These are phyloP conservation scores for Saccharomyces jurei DNA, from an alignment of 805 yeast genomes.

Conservation along the genomic window DNA sequence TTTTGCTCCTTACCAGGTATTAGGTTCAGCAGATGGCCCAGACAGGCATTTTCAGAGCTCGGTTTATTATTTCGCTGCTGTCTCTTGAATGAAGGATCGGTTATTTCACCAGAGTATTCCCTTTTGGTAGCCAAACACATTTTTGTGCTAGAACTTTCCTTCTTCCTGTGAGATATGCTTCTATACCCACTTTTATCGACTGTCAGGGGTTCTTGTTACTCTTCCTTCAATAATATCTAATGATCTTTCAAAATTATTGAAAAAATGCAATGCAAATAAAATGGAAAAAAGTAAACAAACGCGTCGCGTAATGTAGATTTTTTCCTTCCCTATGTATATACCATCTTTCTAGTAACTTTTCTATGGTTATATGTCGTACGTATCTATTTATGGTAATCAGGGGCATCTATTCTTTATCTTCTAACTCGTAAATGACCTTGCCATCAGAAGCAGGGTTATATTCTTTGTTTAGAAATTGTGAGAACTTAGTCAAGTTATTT, in stretches of 20 bases:
- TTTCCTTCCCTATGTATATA: background rate
- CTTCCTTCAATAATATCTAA: background rate
- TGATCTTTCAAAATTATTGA: background rate
- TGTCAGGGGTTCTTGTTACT: background rate
- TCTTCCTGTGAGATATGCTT: background rate
- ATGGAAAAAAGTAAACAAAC: background rate
- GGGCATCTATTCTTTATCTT: conserved; percentile 19
- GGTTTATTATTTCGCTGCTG: conserved; percentile 10
- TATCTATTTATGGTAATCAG: background rate
- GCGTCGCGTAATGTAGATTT: background rate
- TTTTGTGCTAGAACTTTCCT: background rate
- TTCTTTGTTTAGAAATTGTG: conserved; percentile 70
- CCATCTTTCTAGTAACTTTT: background rate
- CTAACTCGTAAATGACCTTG: conserved; percentile 31
- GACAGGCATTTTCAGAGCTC: background rate
- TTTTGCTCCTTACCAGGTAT: conserved; percentile 30
- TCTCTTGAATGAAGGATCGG: conserved; percentile 9
- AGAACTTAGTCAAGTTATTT: conserved; percentile 74
- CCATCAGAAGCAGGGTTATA: conserved; percentile 59
- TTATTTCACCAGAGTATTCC: conserved; percentile 10
- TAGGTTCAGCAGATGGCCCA: conserved; percentile 23
- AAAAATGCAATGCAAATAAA: background rate
- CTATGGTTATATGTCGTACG: background rate
- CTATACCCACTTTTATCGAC: background rate
- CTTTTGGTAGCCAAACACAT: conserved; percentile 7